Conservation (phyloP, 2,329 filamentous ascomycete genomes). For the Aspergillus phoenicis region DNA sequence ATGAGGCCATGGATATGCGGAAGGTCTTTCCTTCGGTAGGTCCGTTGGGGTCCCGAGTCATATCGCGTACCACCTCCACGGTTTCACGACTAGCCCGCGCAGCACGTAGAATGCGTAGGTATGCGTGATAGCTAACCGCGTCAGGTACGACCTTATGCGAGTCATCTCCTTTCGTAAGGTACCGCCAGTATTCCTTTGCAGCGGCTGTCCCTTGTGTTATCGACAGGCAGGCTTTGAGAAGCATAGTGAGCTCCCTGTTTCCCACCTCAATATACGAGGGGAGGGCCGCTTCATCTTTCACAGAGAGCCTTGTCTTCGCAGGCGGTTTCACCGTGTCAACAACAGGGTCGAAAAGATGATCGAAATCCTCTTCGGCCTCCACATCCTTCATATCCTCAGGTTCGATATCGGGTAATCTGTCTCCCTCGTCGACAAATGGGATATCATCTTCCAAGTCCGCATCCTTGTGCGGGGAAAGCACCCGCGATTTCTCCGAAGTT, state of each 20-base stretch:
- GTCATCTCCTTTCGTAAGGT: slow-evolving; percentile 57
- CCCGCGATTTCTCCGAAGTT: not conserved
- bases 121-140: slow-evolving; percentile 66
- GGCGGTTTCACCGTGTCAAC: slow-evolving; percentile 13
- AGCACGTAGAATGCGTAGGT: slow-evolving; percentile 67
- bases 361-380: slow-evolving; percentile 31
- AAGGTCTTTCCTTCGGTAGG: slow-evolving; percentile 59
- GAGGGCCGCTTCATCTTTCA: slow-evolving; percentile 10
- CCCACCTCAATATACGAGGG: slow-evolving; percentile 48
- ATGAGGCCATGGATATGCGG: slow-evolving; percentile 72
- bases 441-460: slow-evolving; percentile 23
- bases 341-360: slow-evolving; percentile 42
- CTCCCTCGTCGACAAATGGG: slow-evolving; percentile 35
- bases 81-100: slow-evolving; percentile 67
- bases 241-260: slow-evolving; percentile 66
- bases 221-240: slow-evolving; percentile 64
- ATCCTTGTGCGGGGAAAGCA: not conserved
- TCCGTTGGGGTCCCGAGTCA: slow-evolving; percentile 49
- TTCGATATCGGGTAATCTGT: slow-evolving; percentile 27
- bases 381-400: slow-evolving; percentile 19
- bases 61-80: slow-evolving; percentile 60
- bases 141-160: slow-evolving; percentile 69
- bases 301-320: slow-evolving; percentile 1
- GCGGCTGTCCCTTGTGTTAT: slow-evolving; percentile 61
- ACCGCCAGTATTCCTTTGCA: slow-evolving; percentile 77